These are phyloP conservation scores for Stachybotrys chartarum DNA, from an alignment of 2,329 filamentous ascomycete species.

Conservation along the genomic window DNA sequence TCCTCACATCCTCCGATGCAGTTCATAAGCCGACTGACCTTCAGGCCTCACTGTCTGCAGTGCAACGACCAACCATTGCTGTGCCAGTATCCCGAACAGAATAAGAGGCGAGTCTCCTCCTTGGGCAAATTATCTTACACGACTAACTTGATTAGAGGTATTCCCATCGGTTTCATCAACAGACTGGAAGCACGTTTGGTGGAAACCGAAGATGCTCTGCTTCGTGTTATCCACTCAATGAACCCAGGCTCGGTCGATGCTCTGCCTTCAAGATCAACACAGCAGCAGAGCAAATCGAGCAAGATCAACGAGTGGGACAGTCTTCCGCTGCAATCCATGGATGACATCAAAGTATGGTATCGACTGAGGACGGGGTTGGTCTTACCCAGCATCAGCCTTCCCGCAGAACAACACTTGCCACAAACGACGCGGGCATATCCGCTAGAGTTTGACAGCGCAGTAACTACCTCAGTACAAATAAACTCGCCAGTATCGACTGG, in stretches of 20 bases:
- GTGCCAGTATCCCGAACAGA: constrained; percentile 25
- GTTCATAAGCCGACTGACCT: neutral
- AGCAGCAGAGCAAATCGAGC: constrained; percentile 16
- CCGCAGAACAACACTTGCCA: neutral
- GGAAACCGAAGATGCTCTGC: constrained; percentile 21
- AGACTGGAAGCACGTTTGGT: constrained; percentile 28
- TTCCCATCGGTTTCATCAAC: constrained; percentile 30
- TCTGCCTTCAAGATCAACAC: neutral
- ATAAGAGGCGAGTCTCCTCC: constrained; percentile 17
- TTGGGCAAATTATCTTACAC: neutral
- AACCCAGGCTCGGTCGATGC: constrained; percentile 1
- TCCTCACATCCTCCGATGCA: neutral
- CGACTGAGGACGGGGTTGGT: neutral
- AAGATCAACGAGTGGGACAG: constrained; percentile 19
- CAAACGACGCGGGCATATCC: neutral
- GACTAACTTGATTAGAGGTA: constrained; percentile 14
- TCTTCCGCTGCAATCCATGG: constrained; percentile 10
- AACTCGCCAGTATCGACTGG: neutral
- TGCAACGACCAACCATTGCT: constrained; percentile 19
- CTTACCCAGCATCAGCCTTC: neutral
- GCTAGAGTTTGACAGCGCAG: neutral
- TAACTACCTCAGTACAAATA: neutral
- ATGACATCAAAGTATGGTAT: constrained; percentile 15
- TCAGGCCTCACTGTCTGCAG: constrained; percentile 21
- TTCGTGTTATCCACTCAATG: constrained; percentile 11